These are phyloP conservation scores for Didymella exigua DNA, from an alignment of 2,329 filamentous ascomycete species.

Conservation along the genomic window DNA sequence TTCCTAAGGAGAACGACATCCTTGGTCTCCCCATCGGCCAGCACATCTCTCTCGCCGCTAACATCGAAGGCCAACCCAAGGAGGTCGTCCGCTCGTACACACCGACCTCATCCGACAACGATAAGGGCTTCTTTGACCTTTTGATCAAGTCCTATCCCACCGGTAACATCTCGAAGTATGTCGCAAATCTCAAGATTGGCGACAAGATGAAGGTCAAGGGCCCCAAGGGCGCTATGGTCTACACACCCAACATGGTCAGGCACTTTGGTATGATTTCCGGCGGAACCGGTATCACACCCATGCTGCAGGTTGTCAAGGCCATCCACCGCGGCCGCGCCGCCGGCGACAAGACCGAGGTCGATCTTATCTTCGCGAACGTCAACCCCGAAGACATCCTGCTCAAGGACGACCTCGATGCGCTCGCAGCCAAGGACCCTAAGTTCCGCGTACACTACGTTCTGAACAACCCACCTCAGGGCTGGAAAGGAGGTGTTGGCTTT, in stretches of 20 bases:
- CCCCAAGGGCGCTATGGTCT: slow-evolving; percentile 97
- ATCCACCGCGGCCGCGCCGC: slow-evolving; percentile 77
- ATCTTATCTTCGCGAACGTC: slow-evolving; percentile 94
- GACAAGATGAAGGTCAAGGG: slow-evolving; percentile 84
- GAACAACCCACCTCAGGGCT: slow-evolving; percentile 91
- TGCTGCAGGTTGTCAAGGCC: slow-evolving; percentile 94
- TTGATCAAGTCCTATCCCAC: slow-evolving; percentile 98
- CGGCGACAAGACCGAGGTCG: slow-evolving; percentile 85
- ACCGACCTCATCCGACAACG: slow-evolving; percentile 49
- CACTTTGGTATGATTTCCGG: slow-evolving; percentile 98
- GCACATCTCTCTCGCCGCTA: slow-evolving; percentile 90
- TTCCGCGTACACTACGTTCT: slow-evolving; percentile 94
- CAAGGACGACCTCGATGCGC: slow-evolving; percentile 84
- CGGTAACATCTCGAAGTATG: slow-evolving; percentile 94
- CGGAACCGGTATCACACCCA: slow-evolving; percentile 96
- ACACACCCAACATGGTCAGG: slow-evolving; percentile 94
- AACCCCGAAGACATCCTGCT: slow-evolving; percentile 90
- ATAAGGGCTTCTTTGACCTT: slow-evolving; percentile 88
- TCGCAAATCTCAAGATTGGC: slow-evolving; percentile 81
- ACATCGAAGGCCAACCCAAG: slow-evolving; percentile 51
- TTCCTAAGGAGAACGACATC: slow-evolving; percentile 77
- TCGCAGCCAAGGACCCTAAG: slow-evolving; percentile 75
- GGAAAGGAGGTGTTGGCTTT: slow-evolving; percentile 92
- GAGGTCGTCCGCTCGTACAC: slow-evolving; percentile 52
- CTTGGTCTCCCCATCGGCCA: slow-evolving; percentile 97